phyloP scores from a whole-genome alignment of 2,329 filamentous ascomycete genomes.

The Eutypella sp. region DNA sequence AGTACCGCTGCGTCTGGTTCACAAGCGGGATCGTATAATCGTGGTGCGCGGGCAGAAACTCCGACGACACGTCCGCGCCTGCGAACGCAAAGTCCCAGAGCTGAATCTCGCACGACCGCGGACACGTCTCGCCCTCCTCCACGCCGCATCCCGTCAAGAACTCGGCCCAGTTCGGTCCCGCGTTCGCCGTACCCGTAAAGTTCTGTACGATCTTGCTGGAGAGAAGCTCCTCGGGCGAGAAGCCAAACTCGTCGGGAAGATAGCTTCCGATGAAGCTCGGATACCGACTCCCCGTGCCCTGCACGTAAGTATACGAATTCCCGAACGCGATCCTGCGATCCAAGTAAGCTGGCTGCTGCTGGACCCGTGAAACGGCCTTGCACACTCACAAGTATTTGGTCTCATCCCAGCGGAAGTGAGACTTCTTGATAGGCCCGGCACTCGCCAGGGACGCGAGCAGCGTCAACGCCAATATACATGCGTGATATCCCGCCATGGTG shows the following conservation, averaged over 20 bases:
- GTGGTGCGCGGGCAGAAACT: slow-evolving; percentile 44
- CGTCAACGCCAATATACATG: background rate
- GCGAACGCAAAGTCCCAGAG: slow-evolving; percentile 55
- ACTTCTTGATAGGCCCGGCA: background rate
- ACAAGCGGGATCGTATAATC: slow-evolving; percentile 43
- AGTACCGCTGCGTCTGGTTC: slow-evolving; percentile 46
- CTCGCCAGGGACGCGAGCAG: background rate
- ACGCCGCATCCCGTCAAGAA: slow-evolving; percentile 47
- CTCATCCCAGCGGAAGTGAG: slow-evolving; percentile 16
- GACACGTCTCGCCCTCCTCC: slow-evolving; percentile 36
- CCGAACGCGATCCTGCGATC: slow-evolving; percentile 39
- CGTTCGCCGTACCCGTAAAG: slow-evolving; percentile 44
- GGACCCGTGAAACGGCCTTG: background rate
- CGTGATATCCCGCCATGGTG: background rate
- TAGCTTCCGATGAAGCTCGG: slow-evolving; percentile 50
- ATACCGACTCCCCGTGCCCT: slow-evolving; percentile 46
- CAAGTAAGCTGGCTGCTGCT: background rate
- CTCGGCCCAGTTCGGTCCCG: slow-evolving; percentile 51
- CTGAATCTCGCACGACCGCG: slow-evolving; percentile 38
- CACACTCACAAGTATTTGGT: slow-evolving; percentile 19
- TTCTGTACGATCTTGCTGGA: slow-evolving; percentile 47
- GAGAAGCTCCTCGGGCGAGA: slow-evolving; percentile 38
- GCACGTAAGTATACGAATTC: slow-evolving; percentile 48
- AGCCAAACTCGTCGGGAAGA: slow-evolving; percentile 35
- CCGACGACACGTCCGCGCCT: slow-evolving; percentile 42